Evolutionary conservation across 768 basidiomycete genomes (phyloP), one percentile per base, ranked within the genome.

Genomic region (Naganishia kalamii): DNA sequence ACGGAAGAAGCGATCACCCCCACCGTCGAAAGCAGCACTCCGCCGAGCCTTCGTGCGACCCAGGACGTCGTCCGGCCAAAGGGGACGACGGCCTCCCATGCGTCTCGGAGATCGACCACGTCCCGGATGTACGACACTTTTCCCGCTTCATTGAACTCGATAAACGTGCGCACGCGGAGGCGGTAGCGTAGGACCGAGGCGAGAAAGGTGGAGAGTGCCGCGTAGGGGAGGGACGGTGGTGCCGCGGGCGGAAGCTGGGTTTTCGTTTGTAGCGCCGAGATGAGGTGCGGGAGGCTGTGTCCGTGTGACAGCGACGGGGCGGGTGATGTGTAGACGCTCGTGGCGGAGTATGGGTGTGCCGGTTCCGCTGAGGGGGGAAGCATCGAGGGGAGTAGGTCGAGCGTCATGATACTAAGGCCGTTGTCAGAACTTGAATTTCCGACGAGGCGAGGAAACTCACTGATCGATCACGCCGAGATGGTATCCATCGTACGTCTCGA

Each of bases 131-230:
- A 69, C 15, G 41, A 30, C 17, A 69, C 57, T 33, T 62, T 52
- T 11, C 68, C 68, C 4, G 48, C 43, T 29, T 65, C 63, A 35
- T 69, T 65, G 60, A 69, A 69, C 21, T 65, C 59, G 23, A 69
- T 65, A 25, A 65, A 23, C 32, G 68, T 69, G 23, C 35, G 32
- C 21, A 69, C 23, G 40, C 51, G 63, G 3, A 68, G 43, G 11
- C 46, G 47, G 67, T 50, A 63, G 21, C 59, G 57, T 1, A 68
- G 29, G 48, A 63, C 3, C 17, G 44, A 27, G 10, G 62, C 60
- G 1, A 59, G 19, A 21, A 49, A 19, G 17, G 63, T 51, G 13
- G 60, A 23, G 11, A 50, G 6, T n/a, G 47, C 30, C 3, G 43
- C 37, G 35, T 40, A 15, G 5, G 49, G 40, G 8, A 65, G 10